Percentiles rank a stretch among this genome's conserved stretches.
phyloP scores from a whole-genome alignment of 176 grass and related monocot species.

The Calamus simplicifolius region DNA sequence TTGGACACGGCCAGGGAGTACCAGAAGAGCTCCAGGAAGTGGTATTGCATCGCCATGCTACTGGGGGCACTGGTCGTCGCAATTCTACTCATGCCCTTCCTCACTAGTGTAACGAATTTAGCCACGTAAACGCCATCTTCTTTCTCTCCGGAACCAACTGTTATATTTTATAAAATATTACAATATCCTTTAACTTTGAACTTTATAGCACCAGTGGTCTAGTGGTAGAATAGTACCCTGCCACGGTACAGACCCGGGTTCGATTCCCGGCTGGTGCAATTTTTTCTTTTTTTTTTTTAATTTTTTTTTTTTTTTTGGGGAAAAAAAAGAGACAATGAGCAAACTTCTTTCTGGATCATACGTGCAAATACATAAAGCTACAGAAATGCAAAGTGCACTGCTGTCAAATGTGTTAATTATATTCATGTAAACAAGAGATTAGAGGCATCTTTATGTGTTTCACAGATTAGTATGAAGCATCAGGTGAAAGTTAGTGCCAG shows the following conservation, averaged over 20 bases:
- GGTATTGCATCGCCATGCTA: conserved; percentile 62
- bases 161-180: too few species aligned
- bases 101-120: not conserved
- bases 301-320: too few species aligned
- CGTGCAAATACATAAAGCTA: not conserved
- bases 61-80: conserved; percentile 17
- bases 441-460: not conserved
- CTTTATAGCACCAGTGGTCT: conserved; percentile 27
- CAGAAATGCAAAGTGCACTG: not conserved
- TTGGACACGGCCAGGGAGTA: conserved; percentile 55
- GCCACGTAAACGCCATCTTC: too few species aligned
- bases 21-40: conserved; percentile 78
- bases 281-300: not conserved
- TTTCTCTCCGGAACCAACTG: too few species aligned
- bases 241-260: conserved; percentile 78
- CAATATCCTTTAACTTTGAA: too few species aligned
- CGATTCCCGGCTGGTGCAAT: conserved; percentile 54
- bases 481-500: too few species aligned
- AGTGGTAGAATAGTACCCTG: conserved; percentile 84
- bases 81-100: conserved; percentile 27
- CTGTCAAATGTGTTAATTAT: not conserved
- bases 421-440: not conserved
- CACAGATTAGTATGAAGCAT: too few species aligned
- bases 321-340: too few species aligned
- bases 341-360: conserved; percentile 14